Evolutionary conservation across 1,284 basidiomycete species (phyloP).

Genomic region (Cryptococcus amylolentus): DNA sequence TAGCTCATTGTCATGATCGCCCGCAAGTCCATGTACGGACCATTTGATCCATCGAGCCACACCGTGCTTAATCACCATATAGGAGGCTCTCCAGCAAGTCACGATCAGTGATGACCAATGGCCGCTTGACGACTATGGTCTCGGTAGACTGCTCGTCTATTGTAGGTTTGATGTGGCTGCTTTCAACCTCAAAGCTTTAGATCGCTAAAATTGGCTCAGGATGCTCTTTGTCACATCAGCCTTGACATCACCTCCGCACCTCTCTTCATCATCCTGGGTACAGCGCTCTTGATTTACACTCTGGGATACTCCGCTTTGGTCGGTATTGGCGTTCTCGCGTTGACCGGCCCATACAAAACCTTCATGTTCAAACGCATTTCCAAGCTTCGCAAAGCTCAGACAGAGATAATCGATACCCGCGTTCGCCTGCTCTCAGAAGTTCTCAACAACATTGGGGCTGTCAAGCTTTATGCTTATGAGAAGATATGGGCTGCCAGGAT

Average conservation of each 20-base stretch:
- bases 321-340: conserved; percentile 15
- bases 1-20: conserved; percentile 26
- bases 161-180: conserved; percentile 46
- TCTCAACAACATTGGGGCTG: conserved; percentile 46
- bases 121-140: conserved; percentile 64
- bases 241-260: conserved; percentile 53
- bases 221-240: conserved; percentile 3
- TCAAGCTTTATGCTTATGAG: conserved; percentile 53
- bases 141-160: conserved; percentile 60
- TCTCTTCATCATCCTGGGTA: conserved; percentile 58
- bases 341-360: conserved; percentile 11
- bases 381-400: conserved; percentile 60
- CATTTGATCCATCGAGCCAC: conserved; percentile 51
- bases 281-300: conserved; percentile 62
- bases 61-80: conserved; percentile 32
- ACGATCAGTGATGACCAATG: conserved; percentile 15
- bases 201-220: not conserved
- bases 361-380: conserved; percentile 64
- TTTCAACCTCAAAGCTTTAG: no score
- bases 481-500: conserved; percentile 60
- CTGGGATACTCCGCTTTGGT: conserved; percentile 30
- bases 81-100: conserved; percentile 21
- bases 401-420: conserved; percentile 68
- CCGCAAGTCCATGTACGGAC: conserved; percentile 44
- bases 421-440: conserved; percentile 25